Conservation (phyloP, 73 alveolate species). For the Paramecium pentaurelia region DNA sequence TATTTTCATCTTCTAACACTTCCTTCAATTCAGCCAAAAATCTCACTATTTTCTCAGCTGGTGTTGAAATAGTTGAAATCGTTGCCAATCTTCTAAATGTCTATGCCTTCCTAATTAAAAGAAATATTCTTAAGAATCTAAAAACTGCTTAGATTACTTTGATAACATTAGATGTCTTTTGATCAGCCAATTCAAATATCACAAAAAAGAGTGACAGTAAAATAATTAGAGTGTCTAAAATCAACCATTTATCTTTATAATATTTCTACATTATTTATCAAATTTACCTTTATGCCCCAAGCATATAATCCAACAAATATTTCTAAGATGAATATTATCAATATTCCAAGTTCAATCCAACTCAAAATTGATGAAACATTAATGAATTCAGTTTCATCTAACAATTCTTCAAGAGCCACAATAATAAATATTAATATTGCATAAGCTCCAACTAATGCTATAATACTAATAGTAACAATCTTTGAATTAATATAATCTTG, state of each 20-base stretch:
- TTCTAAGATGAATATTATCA: not conserved
- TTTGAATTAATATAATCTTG: not conserved
- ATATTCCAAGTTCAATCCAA: conserved; percentile 30
- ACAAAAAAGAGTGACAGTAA: conserved; percentile 45
- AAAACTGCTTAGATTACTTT: conserved; percentile 47
- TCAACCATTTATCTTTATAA: conserved; percentile 36
- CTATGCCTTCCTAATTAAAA: conserved; percentile 46
- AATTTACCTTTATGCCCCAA: conserved; percentile 28
- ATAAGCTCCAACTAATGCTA: conserved; percentile 26
- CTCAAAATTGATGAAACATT: not conserved
- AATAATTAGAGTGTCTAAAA: conserved; percentile 40
- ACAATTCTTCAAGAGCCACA: conserved; percentile 32
- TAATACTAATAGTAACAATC: not conserved
- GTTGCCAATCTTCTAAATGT: conserved; percentile 30
- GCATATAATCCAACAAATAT: conserved; percentile 30
- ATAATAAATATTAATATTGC: conserved; percentile 37
- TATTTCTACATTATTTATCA: conserved; percentile 30
- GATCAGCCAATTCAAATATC: not conserved
- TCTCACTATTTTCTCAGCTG: conserved; percentile 52
- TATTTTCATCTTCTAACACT: conserved; percentile 34
- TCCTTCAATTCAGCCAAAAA: conserved; percentile 56
- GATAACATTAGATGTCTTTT: conserved; percentile 6
- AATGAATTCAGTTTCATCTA: not conserved
- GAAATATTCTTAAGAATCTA: conserved; percentile 57
- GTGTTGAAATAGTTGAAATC: conserved; percentile 25